A percentile compares a stretch with the other conserved stretches of the same genome.
Conservation (phyloP, 257 asterid species). For the Cordia subcordata region DNA sequence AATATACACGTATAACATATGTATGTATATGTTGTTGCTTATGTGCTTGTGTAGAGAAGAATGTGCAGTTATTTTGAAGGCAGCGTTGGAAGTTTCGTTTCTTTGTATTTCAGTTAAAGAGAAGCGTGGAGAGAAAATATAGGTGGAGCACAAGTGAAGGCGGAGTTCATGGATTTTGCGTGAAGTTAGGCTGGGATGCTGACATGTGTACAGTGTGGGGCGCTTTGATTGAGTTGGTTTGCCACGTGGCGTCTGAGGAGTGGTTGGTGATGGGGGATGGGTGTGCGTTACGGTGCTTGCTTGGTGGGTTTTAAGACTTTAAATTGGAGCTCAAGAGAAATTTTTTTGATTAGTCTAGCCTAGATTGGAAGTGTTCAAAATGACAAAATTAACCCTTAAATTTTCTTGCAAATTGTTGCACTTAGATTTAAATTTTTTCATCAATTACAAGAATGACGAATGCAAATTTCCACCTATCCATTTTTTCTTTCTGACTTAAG, state of each 20-base stretch:
- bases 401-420: no score
- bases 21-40: neutral
- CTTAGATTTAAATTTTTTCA: no score
- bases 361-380: neutral
- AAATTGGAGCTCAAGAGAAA: no score
- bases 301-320: no score
- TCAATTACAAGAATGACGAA: no score
- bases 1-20: neutral
- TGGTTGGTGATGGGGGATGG: neutral
- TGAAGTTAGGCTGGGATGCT: slow-evolving; percentile 14
- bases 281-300: no score
- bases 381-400: no score
- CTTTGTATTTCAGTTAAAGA: no score
- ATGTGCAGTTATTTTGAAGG: neutral
- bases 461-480: no score
- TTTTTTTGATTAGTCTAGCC: slow-evolving; percentile 6
- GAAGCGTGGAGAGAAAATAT: slow-evolving; percentile 14
- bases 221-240: neutral
- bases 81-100: no score
- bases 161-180: slow-evolving; percentile 22
- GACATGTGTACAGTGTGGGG: slow-evolving; percentile 20
- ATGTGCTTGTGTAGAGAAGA: neutral
- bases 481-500: no score
- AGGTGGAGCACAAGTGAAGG: neutral
- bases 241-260: slow-evolving; percentile 17